Percentiles rank a stretch among this genome's conserved stretches.
phyloP scores from a whole-genome alignment of 1,284 basidiomycete species.

The Boletus mariae region DNA sequence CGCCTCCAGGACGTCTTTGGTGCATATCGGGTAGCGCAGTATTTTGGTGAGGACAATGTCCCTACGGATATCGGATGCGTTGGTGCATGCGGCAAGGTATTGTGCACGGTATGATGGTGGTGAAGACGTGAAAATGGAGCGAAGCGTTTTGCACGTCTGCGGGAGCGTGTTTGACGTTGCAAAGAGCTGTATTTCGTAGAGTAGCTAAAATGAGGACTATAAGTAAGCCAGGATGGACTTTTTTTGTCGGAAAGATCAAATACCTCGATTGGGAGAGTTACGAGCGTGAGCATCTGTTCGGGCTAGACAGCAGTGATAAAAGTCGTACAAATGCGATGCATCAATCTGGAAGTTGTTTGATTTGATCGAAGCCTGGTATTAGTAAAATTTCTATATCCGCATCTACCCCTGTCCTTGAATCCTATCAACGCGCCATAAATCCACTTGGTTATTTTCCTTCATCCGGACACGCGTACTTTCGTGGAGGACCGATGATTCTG shows the following conservation, averaged over 20 bases:
- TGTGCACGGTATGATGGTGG: constrained; percentile 53
- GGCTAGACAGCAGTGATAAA: no score
- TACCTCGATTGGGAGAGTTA: constrained; percentile 47
- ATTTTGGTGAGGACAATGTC: constrained; percentile 42
- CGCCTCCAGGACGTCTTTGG: constrained; percentile 48
- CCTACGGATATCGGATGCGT: constrained; percentile 5
- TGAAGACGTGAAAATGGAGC: constrained; percentile 50
- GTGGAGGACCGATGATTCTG: not conserved
- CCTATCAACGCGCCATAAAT: no score
- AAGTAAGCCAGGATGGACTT: not conserved
- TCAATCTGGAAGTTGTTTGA: no score
- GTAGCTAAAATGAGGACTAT: constrained; percentile 44
- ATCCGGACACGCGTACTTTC: not conserved
- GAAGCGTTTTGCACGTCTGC: constrained; percentile 47
- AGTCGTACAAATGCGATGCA: not conserved
- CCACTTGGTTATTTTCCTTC: not conserved
- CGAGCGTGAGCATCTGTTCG: constrained; percentile 25
- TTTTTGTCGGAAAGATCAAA: constrained; percentile 3
- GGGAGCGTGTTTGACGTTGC: constrained; percentile 62
- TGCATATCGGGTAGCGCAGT: constrained; percentile 66
- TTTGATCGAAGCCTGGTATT: not conserved
- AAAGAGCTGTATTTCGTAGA: constrained; percentile 70
- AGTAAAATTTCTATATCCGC: not conserved
- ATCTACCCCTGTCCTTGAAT: not conserved
- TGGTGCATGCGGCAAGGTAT: constrained; percentile 50